Evolutionary conservation across 1,139 yeast species (phyloP).

Genomic region (Debaryomyces psychrophilus): DNA sequence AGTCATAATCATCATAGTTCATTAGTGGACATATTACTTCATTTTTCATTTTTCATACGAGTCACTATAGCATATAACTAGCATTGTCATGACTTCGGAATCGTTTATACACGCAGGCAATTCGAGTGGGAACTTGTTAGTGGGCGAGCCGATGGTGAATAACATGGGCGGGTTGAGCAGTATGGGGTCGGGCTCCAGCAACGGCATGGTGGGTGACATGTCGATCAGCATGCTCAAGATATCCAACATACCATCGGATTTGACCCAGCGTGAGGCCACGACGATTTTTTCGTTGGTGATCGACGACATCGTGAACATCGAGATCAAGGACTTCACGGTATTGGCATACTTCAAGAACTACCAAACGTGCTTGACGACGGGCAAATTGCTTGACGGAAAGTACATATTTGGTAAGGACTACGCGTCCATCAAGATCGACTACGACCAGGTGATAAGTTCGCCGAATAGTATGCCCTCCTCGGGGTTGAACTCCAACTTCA

Average conservation of each 20-base stretch:
- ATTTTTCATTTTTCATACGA: conserved; percentile 3
- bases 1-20: conserved; percentile 3
- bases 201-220: conserved; percentile 2
- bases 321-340: conserved; percentile 53
- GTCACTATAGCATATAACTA: conserved; percentile 3
- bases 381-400: conserved; percentile 67
- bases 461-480: conserved; percentile 19
- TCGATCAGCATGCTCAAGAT: conserved; percentile 36
- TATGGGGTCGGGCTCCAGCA: neutral
- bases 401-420: conserved; percentile 63
- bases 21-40: conserved; percentile 1
- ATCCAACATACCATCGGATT: conserved; percentile 70
- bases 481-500: conserved; percentile 20
- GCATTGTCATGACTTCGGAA: conserved; percentile 12
- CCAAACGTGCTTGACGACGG: conserved; percentile 70
- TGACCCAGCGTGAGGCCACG: conserved; percentile 74
- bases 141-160: conserved; percentile 6
- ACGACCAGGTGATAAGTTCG: conserved; percentile 26
- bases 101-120: conserved; percentile 9
- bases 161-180: conserved; percentile 2
- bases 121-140: conserved; percentile 1
- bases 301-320: conserved; percentile 66
- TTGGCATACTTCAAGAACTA: conserved; percentile 67
- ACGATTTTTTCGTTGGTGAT: conserved; percentile 78
- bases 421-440: conserved; percentile 58